Evolutionary conservation across 2,329 filamentous ascomycete species (phyloP), one percentile per base, ranked within the genome.

Genomic region (Zopfia rhizophila): DNA sequence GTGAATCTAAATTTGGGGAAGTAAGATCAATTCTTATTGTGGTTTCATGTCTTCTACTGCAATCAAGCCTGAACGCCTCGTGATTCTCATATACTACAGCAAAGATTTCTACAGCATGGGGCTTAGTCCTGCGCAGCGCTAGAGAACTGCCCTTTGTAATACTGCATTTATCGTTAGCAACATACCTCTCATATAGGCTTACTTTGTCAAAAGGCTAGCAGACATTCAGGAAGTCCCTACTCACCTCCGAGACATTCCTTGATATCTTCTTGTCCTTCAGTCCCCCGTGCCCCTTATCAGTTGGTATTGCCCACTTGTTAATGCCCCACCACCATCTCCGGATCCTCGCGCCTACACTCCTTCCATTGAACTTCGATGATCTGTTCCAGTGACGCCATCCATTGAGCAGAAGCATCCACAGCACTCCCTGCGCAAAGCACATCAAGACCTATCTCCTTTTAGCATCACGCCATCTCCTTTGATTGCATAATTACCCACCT

Each of bases 281-380:
- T 35, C 46, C 56, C 16, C 48, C 46, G 27, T 48, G 56, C 24
- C 8, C 24, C 22, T 23, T 21, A 18, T 53, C 35, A 12, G 46
- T 52, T 8, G 68, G 69, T 38, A 71, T 52, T 18, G 38, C 79
- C 94, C 94, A 97, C 64, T 95, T 91, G 67, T 97, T 97, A 13
- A 96, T 89, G 16, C 82, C 84, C 77, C 91, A 97, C 93, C 94
- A 99, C 94, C 93, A 97, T 56, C 91, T 81, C 60, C 94, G 81
- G 36, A 94, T 75, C 57, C 83, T 84, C 5, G 89, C 90, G 16
- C 94, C 94, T 12, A 89, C 76, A 18, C 85, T 86, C 59, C 84
- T 85, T 7, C 94, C 94, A 53, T 85, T 86, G 56, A 96, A 80
- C 65, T 86, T 85, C 11, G 90, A 87, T 47, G 82, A 88, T 49